A percentile compares a stretch with the other conserved stretches of the same genome.
These are phyloP conservation scores for Fraxinus dipetala DNA, from an alignment of 305 asterid genomes.

Conservation along the genomic window DNA sequence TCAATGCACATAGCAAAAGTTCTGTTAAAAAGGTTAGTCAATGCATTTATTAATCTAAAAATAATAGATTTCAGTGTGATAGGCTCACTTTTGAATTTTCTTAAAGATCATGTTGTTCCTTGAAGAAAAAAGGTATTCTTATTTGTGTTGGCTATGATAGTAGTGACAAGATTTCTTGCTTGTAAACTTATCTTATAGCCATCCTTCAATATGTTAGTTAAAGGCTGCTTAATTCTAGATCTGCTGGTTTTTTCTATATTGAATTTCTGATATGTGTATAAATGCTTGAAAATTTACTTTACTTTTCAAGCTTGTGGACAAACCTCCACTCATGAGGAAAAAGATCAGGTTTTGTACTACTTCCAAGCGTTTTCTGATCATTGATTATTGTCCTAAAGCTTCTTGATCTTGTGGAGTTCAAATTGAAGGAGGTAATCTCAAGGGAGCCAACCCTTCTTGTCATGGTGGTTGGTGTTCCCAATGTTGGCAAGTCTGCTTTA, in stretches of 20 bases:
- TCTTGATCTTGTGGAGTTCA: conserved; percentile 87
- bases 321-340: not conserved
- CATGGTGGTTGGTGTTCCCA: conserved; percentile 94
- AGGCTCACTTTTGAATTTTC: not conserved
- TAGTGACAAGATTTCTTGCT: not conserved
- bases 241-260: not conserved
- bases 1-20: conserved; percentile 85
- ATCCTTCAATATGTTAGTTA: not conserved
- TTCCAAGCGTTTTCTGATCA: conserved; percentile 24
- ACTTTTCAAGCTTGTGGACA: conserved; percentile 10
- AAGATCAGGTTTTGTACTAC: not conserved
- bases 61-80: not conserved
- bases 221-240: not conserved
- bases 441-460: conserved; percentile 92
- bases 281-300: not conserved
- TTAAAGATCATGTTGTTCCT: not conserved
- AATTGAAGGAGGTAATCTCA: conserved; percentile 69
- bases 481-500: conserved; percentile 89
- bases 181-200: not conserved
- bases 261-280: not conserved
- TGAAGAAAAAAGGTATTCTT: not conserved
- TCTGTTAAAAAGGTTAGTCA: conserved; percentile 77
- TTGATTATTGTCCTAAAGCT: conserved; percentile 51
- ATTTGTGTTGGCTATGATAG: not conserved
- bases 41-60: not conserved